Evolutionary conservation across 2,329 filamentous ascomycete species (phyloP), one percentile per base, ranked within the genome.

Genomic region (Penicillium digitatum): DNA sequence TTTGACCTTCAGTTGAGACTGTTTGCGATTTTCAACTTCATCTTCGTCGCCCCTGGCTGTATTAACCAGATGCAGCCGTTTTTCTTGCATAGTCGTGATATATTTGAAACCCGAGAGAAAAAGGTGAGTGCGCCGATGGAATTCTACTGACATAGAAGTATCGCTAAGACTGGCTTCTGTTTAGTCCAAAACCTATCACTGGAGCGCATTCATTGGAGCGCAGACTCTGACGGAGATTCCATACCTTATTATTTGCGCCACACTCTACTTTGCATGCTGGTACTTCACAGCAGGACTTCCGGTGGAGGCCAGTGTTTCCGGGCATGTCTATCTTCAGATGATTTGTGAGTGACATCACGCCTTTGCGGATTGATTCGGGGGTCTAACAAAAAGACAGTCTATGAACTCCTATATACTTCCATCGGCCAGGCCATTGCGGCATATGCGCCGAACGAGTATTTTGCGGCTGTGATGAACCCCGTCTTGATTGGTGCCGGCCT

Each of bases 11-110:
- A 84, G 65, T 69, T 82, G 29, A 76, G 79, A 37, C 70, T 86
- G 2, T 85, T 85, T 61, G 81, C 82, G 10, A 73, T 85, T 45
- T 85, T 86, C 74, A 82, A 84, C 64, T 85, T 85, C 68, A 82
- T 84, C 55, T 85, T 85, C 58, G 81, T 86, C 39, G 80, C 82
- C 0, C 82, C 81, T 0, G 81, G 82, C 52, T 79, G 82, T 45
- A 76, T 85, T 61, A 79, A 80, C 24, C 82, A 85, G 64, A 76
- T 84, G 37, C 81, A 84, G 66, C 82, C 82, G 0, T 75, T 84
- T 29, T 85, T 85, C 64, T 74, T 84, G 59, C 74, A 79, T 31
- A 78, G 79, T 22, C 76, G 82, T 1, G 78, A 83, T 59, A 81
- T 85, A 43, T 85, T 82, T 53, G 81, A 85, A 62, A 75, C 78